A percentile compares a stretch with the other conserved stretches of the same genome.
Evolutionary conservation across 2,329 filamentous ascomycete genomes (phyloP).

Genomic region (Colletotrichum sp.): DNA sequence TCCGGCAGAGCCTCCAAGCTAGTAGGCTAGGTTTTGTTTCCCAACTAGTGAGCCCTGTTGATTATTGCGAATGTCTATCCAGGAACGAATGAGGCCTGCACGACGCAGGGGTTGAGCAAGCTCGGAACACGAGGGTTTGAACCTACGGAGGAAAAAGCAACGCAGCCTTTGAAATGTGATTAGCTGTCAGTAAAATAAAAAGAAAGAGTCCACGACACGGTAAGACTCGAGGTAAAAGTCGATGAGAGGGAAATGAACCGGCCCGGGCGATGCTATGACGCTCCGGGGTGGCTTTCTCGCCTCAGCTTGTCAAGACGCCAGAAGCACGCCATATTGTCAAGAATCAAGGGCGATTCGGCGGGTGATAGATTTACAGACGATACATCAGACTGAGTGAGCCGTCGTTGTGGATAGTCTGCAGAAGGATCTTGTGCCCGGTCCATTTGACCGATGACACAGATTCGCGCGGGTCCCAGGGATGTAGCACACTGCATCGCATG

Average conservation of each 20-base stretch:
- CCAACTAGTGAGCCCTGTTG: neutral
- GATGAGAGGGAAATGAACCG: neutral
- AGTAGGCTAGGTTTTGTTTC: neutral
- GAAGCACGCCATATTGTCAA: slow-evolving; percentile 5
- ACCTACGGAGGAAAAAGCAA: neutral
- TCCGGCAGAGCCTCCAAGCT: slow-evolving; percentile 17
- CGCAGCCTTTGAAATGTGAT: neutral
- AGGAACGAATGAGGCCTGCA: neutral
- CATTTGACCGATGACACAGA: neutral
- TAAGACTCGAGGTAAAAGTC: neutral
- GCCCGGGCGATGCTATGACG: neutral
- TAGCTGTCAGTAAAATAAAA: neutral
- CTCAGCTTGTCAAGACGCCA: neutral
- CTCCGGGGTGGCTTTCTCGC: neutral
- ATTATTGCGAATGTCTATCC: neutral
- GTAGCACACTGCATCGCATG: neutral
- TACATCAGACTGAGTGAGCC: neutral
- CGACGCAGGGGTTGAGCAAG: neutral
- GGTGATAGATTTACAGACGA: neutral
- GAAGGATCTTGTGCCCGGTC: neutral
- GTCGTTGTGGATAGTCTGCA: neutral
- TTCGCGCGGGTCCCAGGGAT: neutral
- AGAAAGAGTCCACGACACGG: neutral
- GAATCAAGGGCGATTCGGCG: neutral
- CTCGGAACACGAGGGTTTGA: neutral